Conservation (phyloP, 2,329 filamentous ascomycete species). For the Pochonia chlamydosporia region DNA sequence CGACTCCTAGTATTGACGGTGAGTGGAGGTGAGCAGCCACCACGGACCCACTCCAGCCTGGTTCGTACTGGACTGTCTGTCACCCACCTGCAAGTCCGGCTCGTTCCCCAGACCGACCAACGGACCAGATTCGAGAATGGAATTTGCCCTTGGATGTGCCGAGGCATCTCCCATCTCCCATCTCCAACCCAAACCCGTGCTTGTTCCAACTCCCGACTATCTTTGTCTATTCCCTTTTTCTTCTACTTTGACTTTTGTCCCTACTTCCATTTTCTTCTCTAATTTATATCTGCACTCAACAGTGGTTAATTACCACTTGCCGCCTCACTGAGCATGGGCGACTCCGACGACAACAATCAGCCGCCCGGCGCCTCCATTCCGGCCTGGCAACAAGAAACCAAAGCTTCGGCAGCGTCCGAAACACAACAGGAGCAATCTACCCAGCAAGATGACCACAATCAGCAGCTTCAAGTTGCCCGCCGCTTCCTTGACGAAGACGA, state of each 20-base stretch:
- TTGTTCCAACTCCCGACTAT: background rate
- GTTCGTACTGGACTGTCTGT: too few species aligned
- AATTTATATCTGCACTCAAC: background rate
- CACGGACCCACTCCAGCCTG: too few species aligned
- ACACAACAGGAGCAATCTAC: slow-evolving; percentile 6
- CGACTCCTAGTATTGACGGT: too few species aligned
- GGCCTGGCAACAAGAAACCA: slow-evolving; percentile 25
- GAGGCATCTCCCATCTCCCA: background rate
- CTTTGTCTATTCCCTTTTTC: background rate
- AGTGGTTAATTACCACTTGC: background rate
- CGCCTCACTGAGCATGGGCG: slow-evolving; percentile 21
- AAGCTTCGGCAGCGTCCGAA: slow-evolving; percentile 10
- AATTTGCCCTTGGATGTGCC: too few species aligned
- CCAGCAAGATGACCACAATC: slow-evolving; percentile 16
- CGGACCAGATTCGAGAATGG: too few species aligned
- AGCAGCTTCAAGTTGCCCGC: slow-evolving; percentile 56
- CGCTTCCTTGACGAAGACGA: slow-evolving; percentile 71
- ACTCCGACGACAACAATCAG: slow-evolving; percentile 22
- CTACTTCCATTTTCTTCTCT: background rate
- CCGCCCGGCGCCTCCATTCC: slow-evolving; percentile 21
- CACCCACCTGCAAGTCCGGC: too few species aligned
- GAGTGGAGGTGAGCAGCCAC: too few species aligned
- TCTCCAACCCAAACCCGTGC: background rate
- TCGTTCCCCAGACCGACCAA: too few species aligned
- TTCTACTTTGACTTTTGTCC: background rate